These are phyloP conservation scores for Globisporangium cylindrosporum DNA, from an alignment of 352 stramenopile genomes.

Conservation along the genomic window DNA sequence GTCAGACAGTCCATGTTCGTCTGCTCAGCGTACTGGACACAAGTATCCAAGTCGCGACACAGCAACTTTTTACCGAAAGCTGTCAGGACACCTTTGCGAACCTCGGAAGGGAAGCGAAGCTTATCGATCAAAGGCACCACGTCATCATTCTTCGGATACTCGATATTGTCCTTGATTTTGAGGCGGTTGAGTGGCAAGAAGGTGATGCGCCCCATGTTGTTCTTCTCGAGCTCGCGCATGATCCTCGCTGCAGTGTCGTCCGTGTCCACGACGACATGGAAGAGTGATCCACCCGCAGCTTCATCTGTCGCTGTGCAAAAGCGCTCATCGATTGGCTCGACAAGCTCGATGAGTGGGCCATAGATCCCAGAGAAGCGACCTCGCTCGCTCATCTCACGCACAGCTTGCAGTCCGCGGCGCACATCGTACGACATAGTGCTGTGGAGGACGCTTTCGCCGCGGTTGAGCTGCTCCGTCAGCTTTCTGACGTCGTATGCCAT, in stretches of 20 bases:
- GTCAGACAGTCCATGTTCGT: conserved; percentile 98
- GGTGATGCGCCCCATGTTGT: conserved; percentile 94
- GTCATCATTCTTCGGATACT: conserved; percentile 79
- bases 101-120: conserved; percentile 77
- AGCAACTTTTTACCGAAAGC: conserved; percentile 98
- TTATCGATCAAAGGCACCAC: conserved; percentile 84
- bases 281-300: conserved; percentile 94
- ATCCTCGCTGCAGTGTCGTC: conserved; percentile 94
- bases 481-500: conserved; percentile 74
- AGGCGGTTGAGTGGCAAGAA: conserved; percentile 96
- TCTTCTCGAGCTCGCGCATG: conserved; percentile 93
- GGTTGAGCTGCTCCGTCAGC: conserved; percentile 62
- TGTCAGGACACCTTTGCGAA: conserved; percentile 92
- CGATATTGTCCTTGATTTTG: conserved; percentile 79
- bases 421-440: conserved; percentile 88
- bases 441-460: conserved; percentile 74
- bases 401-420: conserved; percentile 74
- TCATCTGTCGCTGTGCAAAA: conserved; percentile 96
- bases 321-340: conserved; percentile 82
- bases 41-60: conserved; percentile 92
- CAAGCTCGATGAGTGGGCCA: conserved; percentile 96
- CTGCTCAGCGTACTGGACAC: conserved; percentile 68
- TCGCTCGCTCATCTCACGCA: conserved; percentile 84
- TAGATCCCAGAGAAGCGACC: conserved; percentile 83
- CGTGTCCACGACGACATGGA: conserved; percentile 98